Evolutionary conservation across 2,329 filamentous ascomycete species (phyloP).

Genomic region (Phyllosticta ampelicida): DNA sequence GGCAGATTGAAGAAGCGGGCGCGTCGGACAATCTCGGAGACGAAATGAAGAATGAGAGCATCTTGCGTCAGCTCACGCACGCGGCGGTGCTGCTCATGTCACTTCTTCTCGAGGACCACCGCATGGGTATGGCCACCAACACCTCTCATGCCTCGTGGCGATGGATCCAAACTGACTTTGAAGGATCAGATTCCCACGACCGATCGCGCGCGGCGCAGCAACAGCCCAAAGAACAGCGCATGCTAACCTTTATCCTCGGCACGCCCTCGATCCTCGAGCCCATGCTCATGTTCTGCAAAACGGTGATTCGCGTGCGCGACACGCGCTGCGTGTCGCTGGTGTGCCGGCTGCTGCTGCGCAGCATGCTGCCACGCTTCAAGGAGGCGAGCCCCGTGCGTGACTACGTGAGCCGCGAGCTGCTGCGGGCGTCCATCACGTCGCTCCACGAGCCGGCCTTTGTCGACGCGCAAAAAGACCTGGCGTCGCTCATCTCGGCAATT

Average conservation of each 20-base stretch:
- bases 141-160: not conserved
- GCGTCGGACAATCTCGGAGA: slow-evolving; percentile 70
- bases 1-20: slow-evolving; percentile 48
- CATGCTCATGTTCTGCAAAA: slow-evolving; percentile 81
- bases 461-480: slow-evolving; percentile 87
- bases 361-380: slow-evolving; percentile 69
- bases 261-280: slow-evolving; percentile 73
- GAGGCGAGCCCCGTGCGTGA: slow-evolving; percentile 55
- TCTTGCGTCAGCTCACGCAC: slow-evolving; percentile 83
- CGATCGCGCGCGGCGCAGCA: slow-evolving; percentile 10
- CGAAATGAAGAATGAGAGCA: slow-evolving; percentile 97
- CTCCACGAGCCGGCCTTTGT: slow-evolving; percentile 96
- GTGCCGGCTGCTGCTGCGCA: slow-evolving; percentile 66
- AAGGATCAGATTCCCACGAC: slow-evolving; percentile 2
- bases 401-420: slow-evolving; percentile 78
- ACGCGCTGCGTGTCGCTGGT: slow-evolving; percentile 79
- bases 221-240: slow-evolving; percentile 41
- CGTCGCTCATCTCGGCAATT: slow-evolving; percentile 76
- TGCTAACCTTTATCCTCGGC: slow-evolving; percentile 74
- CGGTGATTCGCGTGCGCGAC: slow-evolving; percentile 82
- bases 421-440: slow-evolving; percentile 81
- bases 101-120: slow-evolving; percentile 68
- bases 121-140: slow-evolving; percentile 41
- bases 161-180: not conserved
- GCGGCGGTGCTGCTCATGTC: slow-evolving; percentile 87